Base-by-base conservation (phyloP, 306 rosid species). In the Cucumis melo region DNA sequence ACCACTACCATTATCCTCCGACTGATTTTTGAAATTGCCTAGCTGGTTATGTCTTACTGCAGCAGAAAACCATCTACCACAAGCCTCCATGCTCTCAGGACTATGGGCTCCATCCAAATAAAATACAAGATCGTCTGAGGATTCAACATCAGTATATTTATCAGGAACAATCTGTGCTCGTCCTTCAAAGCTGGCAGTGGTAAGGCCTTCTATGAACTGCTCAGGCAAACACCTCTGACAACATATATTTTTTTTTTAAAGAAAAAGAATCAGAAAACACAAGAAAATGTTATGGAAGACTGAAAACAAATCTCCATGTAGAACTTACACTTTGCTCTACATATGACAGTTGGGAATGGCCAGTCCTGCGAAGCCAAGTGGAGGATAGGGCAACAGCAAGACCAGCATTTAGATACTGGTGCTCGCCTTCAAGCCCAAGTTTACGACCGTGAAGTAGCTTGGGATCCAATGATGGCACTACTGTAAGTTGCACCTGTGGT, bases 81-180 rank as follows among this genome's bases (percentile, higher is more conserved):
- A 90, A 50, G 84, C 83, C 85, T 90, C 96, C 91, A 94, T 78
- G 83, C 97, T 94, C 88, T 94, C 96, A 42, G 97, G 97, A 82
- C 97, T 94, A 85, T 94, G 98, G 63, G 98, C 98, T 77, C 97
- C 98, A 77, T 94, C 98, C 85, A 94, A 75, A 85, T 84, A 91
- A 86, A 94, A 94, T 54, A 87, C 83, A 66, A 91, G 90, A 71
- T 87, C 89, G 78, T 87, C 87, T 38, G 41, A 79, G 71, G 55
- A 79, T 80, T 87, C 90, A 50, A 42, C 81, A 83, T 79, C 77
- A 75, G 74, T 24, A 65, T 34, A 80, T 85, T 48, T 81, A 80
- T 93, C 97, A 58, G 86, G 82, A 70, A 94, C 91, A 79, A 91
- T 89, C 79, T 94, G 98, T 80, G 97, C 98, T 80, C 98, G 88